Conservation (phyloP, 2,329 filamentous ascomycete species). For the Talaromyces sp. region DNA sequence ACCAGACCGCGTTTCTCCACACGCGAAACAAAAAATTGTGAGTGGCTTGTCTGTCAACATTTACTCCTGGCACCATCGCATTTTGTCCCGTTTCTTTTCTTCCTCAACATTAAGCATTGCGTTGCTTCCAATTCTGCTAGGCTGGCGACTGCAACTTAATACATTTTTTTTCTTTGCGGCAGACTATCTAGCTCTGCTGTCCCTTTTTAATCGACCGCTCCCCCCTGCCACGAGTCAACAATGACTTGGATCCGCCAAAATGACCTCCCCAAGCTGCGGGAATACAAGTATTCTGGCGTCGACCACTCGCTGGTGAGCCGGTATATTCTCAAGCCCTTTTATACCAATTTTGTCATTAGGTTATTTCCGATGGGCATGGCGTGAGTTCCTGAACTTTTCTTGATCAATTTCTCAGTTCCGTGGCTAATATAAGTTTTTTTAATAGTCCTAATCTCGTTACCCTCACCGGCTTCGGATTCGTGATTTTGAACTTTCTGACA, state of each 20-base stretch:
- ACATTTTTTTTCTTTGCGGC: neutral
- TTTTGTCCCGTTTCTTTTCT: neutral
- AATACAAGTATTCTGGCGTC: conserved; percentile 93
- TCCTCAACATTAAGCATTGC: neutral
- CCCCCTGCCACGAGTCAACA: conserved; percentile 4
- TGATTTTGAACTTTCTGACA: conserved; percentile 84
- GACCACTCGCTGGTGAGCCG: conserved; percentile 86
- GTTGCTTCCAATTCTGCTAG: neutral
- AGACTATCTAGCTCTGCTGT: neutral
- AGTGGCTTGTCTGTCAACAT: neutral
- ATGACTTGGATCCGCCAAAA: conserved; percentile 97
- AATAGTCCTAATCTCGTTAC: conserved; percentile 57
- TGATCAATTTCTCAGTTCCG: neutral
- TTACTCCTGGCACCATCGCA: neutral
- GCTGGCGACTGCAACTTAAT: neutral
- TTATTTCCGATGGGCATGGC: conserved; percentile 96
- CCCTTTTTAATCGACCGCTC: neutral
- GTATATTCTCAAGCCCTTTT: conserved; percentile 97
- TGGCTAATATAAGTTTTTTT: neutral
- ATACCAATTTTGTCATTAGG: conserved; percentile 88
- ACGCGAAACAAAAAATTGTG: neutral
- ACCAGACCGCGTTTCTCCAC: conserved; percentile 4
- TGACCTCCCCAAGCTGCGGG: conserved; percentile 78
- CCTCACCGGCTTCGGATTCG: conserved; percentile 82
- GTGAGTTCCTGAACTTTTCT: conserved; percentile 40